These are phyloP conservation scores for Aspergillus transmontanensis DNA, from an alignment of 2,329 filamentous ascomycete genomes.

Conservation along the genomic window DNA sequence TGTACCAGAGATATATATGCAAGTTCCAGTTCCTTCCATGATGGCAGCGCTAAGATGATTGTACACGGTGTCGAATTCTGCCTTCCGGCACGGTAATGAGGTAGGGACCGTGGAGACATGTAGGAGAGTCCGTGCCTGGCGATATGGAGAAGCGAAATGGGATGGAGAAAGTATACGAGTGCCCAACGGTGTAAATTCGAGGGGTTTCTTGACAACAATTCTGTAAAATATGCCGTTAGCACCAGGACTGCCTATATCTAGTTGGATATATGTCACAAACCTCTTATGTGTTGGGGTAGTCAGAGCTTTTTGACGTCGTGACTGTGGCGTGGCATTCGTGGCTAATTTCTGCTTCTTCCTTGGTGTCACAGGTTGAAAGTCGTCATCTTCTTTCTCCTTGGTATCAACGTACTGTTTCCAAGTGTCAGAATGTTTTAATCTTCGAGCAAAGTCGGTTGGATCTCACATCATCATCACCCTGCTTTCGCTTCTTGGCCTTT, in stretches of 20 bases:
- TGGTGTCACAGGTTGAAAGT: conserved; percentile 52
- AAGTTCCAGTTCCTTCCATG: conserved; percentile 87
- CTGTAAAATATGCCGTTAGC: conserved; percentile 31
- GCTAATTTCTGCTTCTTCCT: conserved; percentile 59
- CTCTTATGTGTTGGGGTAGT: conserved; percentile 67
- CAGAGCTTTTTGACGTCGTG: conserved; percentile 48
- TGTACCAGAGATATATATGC: conserved; percentile 99
- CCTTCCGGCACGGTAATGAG: conserved; percentile 86
- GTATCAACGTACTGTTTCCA: conserved; percentile 39
- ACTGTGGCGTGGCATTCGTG: conserved; percentile 47
- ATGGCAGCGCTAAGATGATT: conserved; percentile 93
- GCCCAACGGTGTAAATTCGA: conserved; percentile 94
- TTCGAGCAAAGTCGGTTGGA: background rate
- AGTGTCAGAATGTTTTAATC: conserved; percentile 12
- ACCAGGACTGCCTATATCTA: conserved; percentile 26
- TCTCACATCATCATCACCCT: conserved; percentile 42
- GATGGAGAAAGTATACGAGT: conserved; percentile 79
- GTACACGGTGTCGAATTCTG: conserved; percentile 89
- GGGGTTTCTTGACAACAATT: conserved; percentile 77
- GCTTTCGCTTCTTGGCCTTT: conserved; percentile 61
- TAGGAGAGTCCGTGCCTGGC: conserved; percentile 81
- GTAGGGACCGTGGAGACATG: conserved; percentile 93
- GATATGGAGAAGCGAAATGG: conserved; percentile 80
- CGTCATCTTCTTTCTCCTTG: conserved; percentile 36
- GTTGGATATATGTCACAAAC: conserved; percentile 30